Evolutionary conservation across 345 rosid species (phyloP).

Genomic region (Turnera subulata): DNA sequence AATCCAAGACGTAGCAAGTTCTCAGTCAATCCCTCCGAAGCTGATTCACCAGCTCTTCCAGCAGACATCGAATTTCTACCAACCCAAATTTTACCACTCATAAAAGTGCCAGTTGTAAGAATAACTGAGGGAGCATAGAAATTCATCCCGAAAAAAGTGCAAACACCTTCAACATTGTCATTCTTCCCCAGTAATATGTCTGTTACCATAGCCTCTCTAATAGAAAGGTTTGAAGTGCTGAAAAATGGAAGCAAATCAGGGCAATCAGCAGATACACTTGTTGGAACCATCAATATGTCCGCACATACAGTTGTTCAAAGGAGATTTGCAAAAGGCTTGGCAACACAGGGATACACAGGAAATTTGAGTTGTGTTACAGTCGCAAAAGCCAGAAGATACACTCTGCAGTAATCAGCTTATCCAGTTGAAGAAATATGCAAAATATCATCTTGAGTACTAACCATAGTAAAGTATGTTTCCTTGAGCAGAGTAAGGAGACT

Average conservation of each 20-base stretch:
- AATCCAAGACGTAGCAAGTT: slow-evolving; percentile 81
- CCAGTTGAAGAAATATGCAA: too few species aligned
- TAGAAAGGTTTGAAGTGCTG: slow-evolving; percentile 83
- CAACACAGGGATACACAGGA: too few species aligned
- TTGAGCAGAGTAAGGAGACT: slow-evolving; percentile 10
- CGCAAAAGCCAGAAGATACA: too few species aligned
- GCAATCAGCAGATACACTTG: slow-evolving; percentile 19
- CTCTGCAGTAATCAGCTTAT: too few species aligned
- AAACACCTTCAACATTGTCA: slow-evolving; percentile 85
- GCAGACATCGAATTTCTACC: slow-evolving; percentile 94
- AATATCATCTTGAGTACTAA: too few species aligned
- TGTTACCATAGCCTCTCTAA: slow-evolving; percentile 98
- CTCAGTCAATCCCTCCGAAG: slow-evolving; percentile 92
- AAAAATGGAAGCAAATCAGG: slow-evolving; percentile 24
- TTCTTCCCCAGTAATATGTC: slow-evolving; percentile 86
- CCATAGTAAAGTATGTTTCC: too few species aligned
- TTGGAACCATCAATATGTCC: neutral
- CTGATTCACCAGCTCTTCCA: slow-evolving; percentile 99
- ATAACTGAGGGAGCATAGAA: slow-evolving; percentile 88
- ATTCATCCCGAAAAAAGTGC: slow-evolving; percentile 77
- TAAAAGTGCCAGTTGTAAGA: slow-evolving; percentile 95
- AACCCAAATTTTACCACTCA: slow-evolving; percentile 99
- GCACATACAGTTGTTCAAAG: neutral
- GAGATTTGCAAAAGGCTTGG: too few species aligned
- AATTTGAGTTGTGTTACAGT: too few species aligned